Conservation (phyloP, 2,329 filamentous ascomycete genomes). For the Alternaria ethzedia region DNA sequence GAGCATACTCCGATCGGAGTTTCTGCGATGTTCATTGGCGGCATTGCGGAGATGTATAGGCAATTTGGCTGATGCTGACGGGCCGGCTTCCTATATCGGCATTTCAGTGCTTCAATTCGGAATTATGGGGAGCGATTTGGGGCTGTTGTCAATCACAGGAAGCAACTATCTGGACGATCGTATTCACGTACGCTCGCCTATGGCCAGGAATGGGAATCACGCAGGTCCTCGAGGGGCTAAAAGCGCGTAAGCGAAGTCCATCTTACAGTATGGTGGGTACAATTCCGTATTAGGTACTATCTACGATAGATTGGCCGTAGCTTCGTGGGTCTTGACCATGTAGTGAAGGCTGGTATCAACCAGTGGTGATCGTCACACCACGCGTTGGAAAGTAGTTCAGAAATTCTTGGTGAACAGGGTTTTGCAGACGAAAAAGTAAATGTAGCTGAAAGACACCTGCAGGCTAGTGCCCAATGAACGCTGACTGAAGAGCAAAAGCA, state of each 20-base stretch:
- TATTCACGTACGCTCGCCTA: not conserved
- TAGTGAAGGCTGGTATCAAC: not conserved
- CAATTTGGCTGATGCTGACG: conserved; percentile 12
- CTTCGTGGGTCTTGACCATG: not conserved
- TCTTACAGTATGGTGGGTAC: not conserved
- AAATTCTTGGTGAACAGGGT: not conserved
- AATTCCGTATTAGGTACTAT: conserved; percentile 2
- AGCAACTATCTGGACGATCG: not conserved
- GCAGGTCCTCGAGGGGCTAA: not conserved
- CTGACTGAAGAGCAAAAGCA: conserved; percentile 11
- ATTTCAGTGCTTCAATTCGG: not conserved
- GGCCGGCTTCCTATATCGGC: conserved; percentile 8
- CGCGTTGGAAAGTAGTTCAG: not conserved
- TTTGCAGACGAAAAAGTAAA: not conserved
- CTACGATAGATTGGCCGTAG: conserved; percentile 1
- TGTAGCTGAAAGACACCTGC: conserved; percentile 8
- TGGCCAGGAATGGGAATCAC: not conserved
- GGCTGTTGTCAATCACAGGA: not conserved
- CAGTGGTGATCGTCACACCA: not conserved
- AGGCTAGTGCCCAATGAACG: conserved; percentile 20
- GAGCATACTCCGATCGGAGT: conserved; percentile 1
- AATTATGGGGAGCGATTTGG: not conserved
- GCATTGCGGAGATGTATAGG: not conserved
- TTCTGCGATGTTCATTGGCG: conserved; percentile 8
- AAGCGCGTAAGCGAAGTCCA: not conserved